A percentile compares a stretch with the other conserved stretches of the same genome.
These are phyloP conservation scores for Fusarium sp. DNA, from an alignment of 2,329 filamentous ascomycete genomes.

Conservation along the genomic window DNA sequence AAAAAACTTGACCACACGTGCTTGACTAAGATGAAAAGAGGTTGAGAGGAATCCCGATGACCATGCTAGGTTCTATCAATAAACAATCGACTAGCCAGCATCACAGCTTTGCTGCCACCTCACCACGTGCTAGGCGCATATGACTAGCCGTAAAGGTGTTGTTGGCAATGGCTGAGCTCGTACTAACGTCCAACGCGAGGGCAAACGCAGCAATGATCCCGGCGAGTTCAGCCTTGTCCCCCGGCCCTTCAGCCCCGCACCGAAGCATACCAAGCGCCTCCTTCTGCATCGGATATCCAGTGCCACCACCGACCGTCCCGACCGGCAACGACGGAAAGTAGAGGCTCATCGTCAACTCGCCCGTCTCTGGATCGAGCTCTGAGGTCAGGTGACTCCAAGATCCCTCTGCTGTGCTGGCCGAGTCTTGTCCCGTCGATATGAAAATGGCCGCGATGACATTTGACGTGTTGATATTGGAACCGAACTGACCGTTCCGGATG, in stretches of 20 bases:
- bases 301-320: conserved; percentile 4
- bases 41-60: neutral
- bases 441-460: conserved; percentile 8
- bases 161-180: neutral
- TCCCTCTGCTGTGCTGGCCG: neutral
- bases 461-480: conserved; percentile 5
- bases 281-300: neutral
- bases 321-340: conserved; percentile 11
- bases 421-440: conserved; percentile 7
- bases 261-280: conserved; percentile 1
- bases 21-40: neutral
- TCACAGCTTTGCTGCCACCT: neutral
- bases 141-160: conserved; percentile 1
- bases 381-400: conserved; percentile 8
- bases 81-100: neutral
- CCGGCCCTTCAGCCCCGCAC: neutral
- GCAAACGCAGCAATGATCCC: conserved; percentile 7
- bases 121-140: conserved; percentile 4
- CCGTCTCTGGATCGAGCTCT: neutral
- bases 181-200: conserved; percentile 4
- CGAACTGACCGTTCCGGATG: conserved; percentile 3
- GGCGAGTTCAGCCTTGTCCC: neutral
- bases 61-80: neutral
- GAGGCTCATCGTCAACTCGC: neutral
- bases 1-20: neutral